Evolutionary conservation across 2,329 filamentous ascomycete species (phyloP).

Genomic region (Xenoacremonium recifei): DNA sequence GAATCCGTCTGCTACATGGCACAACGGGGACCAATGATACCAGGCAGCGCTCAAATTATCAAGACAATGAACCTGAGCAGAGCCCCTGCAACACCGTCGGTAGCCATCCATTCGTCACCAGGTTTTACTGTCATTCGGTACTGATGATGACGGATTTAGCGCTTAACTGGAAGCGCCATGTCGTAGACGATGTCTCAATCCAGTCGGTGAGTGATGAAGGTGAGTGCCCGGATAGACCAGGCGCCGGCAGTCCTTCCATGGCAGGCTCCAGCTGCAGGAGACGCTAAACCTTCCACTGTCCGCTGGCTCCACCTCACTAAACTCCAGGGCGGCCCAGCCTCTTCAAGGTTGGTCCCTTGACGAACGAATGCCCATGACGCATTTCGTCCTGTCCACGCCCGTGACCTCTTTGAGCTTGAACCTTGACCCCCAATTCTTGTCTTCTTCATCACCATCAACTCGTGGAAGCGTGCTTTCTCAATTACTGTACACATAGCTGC

Average conservation of each 20-base stretch:
- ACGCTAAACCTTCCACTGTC: not conserved
- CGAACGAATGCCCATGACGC: slow-evolving; percentile 1
- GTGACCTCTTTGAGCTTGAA: not conserved
- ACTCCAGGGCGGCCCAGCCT: not conserved
- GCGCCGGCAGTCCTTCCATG: not conserved
- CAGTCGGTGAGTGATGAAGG: no score
- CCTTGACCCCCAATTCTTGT: not conserved
- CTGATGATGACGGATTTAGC: not conserved
- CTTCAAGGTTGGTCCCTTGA: not conserved
- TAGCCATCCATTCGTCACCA: no score
- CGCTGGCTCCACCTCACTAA: no score
- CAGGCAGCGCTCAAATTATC: no score
- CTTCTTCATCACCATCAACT: not conserved
- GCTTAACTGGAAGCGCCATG: not conserved
- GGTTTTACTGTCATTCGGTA: no score
- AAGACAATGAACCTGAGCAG: no score
- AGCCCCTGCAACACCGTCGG: no score
- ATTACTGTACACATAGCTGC: no score
- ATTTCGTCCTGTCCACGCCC: not conserved
- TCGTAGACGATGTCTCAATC: no score
- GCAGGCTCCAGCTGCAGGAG: not conserved
- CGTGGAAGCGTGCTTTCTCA: not conserved
- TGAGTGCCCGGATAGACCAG: no score
- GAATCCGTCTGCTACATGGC: no score
- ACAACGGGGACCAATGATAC: no score